Evolutionary conservation across 805 yeast species (phyloP).

Genomic region (Metschnikowia matae): DNA sequence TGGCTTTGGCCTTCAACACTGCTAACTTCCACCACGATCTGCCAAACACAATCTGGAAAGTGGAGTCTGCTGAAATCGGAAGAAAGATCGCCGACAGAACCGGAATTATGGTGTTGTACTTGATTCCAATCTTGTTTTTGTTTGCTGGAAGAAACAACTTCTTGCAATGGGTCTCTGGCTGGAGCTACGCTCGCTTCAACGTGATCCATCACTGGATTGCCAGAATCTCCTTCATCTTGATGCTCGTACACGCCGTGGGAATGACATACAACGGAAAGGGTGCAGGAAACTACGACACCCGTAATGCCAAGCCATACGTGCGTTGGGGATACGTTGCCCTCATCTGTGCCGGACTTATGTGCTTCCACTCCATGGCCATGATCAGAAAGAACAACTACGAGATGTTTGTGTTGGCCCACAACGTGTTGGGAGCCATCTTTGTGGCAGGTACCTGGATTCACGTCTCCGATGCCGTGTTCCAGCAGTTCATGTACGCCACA

Average conservation of each 20-base stretch:
- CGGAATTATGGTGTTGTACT: slow-evolving; percentile 45
- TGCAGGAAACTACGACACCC: slow-evolving; percentile 27
- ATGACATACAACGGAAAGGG: slow-evolving; percentile 32
- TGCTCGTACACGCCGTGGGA: slow-evolving; percentile 48
- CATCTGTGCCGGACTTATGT: slow-evolving; percentile 36
- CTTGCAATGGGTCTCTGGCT: slow-evolving; percentile 56
- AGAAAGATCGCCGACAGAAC: slow-evolving; percentile 48
- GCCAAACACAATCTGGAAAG: slow-evolving; percentile 9
- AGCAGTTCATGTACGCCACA: slow-evolving; percentile 35
- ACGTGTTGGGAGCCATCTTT: slow-evolving; percentile 40
- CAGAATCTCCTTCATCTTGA: slow-evolving; percentile 44
- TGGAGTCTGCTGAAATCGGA: slow-evolving; percentile 7
- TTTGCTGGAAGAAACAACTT: slow-evolving; percentile 76
- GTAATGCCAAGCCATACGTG: slow-evolving; percentile 29
- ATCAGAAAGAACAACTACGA: slow-evolving; percentile 59
- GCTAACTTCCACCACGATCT: slow-evolving; percentile 11
- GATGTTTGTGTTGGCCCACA: slow-evolving; percentile 43
- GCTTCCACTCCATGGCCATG: slow-evolving; percentile 46
- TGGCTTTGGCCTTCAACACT: slow-evolving; percentile 12
- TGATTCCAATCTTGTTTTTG: slow-evolving; percentile 51
- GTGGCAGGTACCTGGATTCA: slow-evolving; percentile 58
- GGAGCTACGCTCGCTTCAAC: slow-evolving; percentile 58
- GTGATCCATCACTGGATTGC: slow-evolving; percentile 67
- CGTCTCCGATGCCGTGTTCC: slow-evolving; percentile 41
- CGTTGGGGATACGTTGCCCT: slow-evolving; percentile 33